Evolutionary conservation across 2,329 filamentous ascomycete species (phyloP), one percentile per base, ranked within the genome.

Genomic region (Diaporthe ampelina): DNA sequence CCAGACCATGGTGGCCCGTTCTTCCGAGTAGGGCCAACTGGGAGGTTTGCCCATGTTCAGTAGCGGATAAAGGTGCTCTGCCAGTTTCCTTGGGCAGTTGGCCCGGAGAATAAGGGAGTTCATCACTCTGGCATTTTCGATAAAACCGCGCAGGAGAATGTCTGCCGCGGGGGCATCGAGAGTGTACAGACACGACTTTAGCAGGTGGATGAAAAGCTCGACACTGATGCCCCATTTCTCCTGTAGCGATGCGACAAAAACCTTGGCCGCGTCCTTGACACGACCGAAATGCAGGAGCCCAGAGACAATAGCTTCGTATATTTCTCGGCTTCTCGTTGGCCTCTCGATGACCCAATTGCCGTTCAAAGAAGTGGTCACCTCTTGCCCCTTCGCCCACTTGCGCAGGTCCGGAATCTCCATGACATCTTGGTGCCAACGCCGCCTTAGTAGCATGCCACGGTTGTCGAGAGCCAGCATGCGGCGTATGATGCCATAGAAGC

Each of bases 271-370:
- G 48, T 88, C 83, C 17, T 83, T 82, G 40, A 87, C 81, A 52
- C 85, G 81, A 73, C 82, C 84, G 56, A 89, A 87, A 52, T 85
- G 83, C 13, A 91, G 79, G 68, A 91, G 82, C 1, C 87, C 86
- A 52, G 82, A 78, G 32, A 91, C 81, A 4, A 90, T 81, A 65
- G 84, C 81, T 75, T 89, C 84, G 13, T 87, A 82, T 7, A 89
- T 77, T 3, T 80, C 76, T 10, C 80, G 80, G 50, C 82, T 81
- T 21, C 89, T 77, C 5, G 78, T 79, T 2, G 83, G 81, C 59
- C 86, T 84, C 77, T 87, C 80, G 72, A 85, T 84, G 21, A 85
- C 81, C 74, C 81, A 85, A 4, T 83, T 79, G 6, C 82, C 83
- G 40, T 70, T 76, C 70, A 76, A 21, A 32, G 52, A 75, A 24